phyloP scores from a whole-genome alignment of 495 filamentous ascomycete genomes.

The Aspergillus funiculosus region DNA sequence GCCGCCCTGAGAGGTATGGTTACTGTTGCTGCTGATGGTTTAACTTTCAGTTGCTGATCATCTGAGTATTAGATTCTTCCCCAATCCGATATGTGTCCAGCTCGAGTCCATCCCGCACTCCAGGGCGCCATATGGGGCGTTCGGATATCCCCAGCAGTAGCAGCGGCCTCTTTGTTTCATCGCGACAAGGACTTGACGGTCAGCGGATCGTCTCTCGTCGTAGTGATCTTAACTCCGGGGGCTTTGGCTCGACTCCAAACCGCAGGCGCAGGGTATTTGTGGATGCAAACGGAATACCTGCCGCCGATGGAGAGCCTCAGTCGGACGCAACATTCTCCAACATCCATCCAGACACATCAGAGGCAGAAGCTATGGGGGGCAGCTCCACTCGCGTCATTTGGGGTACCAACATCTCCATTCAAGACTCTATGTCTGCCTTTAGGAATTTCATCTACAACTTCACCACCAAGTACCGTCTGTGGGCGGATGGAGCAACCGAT shows the following conservation, averaged over 20 bases:
- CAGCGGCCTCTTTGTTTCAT: conserved; percentile 79
- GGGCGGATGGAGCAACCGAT: conserved; percentile 73
- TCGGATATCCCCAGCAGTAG: conserved; percentile 69
- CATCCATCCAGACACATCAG: conserved; percentile 79
- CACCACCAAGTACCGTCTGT: conserved; percentile 87
- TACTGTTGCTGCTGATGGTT: neutral
- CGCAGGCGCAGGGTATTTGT: conserved; percentile 69
- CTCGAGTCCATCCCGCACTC: conserved; percentile 67
- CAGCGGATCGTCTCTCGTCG: conserved; percentile 51
- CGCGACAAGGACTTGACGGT: conserved; percentile 46
- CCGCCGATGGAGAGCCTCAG: conserved; percentile 44
- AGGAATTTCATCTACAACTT: conserved; percentile 89
- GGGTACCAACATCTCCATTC: conserved; percentile 94
- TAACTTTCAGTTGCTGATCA: neutral
- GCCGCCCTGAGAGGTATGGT: conserved; percentile 60
- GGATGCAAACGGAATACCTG: conserved; percentile 71
- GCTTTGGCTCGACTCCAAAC: conserved; percentile 57
- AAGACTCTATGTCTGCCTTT: conserved; percentile 78
- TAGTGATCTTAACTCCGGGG: conserved; percentile 77
- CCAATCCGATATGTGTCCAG: conserved; percentile 84
- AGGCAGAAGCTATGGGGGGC: conserved; percentile 82
- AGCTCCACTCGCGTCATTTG: conserved; percentile 79
- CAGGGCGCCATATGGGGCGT: conserved; percentile 46
- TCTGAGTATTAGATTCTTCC: conserved; percentile 62
- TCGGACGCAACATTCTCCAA: conserved; percentile 90